phyloP scores from a whole-genome alignment of 495 filamentous ascomycete species.

The Neurospora discreta region DNA sequence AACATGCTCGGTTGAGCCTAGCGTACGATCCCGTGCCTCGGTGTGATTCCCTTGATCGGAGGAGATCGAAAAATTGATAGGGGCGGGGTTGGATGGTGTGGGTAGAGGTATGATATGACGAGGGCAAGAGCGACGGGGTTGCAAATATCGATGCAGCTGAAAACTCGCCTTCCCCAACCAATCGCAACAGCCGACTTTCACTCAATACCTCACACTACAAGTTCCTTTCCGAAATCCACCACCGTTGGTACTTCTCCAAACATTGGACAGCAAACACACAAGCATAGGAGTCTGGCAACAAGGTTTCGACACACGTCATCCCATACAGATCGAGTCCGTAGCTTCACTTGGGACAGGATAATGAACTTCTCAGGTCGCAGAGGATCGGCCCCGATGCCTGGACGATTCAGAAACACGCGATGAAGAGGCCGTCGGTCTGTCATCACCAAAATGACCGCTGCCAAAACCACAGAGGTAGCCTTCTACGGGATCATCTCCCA shows the following conservation, averaged over 20 bases:
- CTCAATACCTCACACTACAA: background rate
- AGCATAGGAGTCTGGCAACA: background rate
- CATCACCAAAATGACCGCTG: background rate
- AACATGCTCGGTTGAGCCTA: background rate
- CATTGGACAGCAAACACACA: background rate
- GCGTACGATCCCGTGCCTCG: background rate
- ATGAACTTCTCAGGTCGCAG: background rate
- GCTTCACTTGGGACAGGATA: background rate
- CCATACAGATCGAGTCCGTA: background rate
- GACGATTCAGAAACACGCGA: background rate
- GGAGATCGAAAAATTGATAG: background rate
- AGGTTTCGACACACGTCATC: background rate
- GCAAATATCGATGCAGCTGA: background rate
- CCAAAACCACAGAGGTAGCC: conserved; percentile 3
- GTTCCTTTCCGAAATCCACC: background rate
- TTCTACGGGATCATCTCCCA: conserved; percentile 22
- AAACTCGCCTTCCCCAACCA: background rate
- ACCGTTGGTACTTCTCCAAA: background rate
- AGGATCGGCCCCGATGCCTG: background rate
- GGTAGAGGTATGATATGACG: background rate
- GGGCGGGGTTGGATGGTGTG: background rate
- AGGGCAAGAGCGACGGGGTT: background rate
- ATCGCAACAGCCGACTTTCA: background rate
- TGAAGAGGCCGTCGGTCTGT: background rate
- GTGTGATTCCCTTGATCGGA: background rate